phyloP scores from a whole-genome alignment of 2,329 filamentous ascomycete species.

The Sarocladiaceae sp. region DNA sequence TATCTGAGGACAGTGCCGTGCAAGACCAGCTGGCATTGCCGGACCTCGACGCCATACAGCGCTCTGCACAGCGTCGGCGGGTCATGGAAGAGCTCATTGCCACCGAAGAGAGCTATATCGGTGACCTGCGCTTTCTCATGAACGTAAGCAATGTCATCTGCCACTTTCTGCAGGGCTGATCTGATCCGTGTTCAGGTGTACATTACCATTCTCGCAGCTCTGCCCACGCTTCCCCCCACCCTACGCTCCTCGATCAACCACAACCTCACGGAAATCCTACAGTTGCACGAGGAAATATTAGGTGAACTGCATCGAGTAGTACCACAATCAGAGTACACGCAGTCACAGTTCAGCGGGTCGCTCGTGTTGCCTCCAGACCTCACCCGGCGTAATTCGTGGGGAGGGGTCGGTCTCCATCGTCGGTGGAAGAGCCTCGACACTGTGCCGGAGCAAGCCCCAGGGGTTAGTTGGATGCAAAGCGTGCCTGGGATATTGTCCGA shows the following conservation, averaged over 20 bases:
- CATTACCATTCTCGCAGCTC: conserved; percentile 66
- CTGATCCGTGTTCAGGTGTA: conserved; percentile 51
- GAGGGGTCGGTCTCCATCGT: conserved; percentile 26
- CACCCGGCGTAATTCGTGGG: not conserved
- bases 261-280: conserved; percentile 72
- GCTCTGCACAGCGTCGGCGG: conserved; percentile 68
- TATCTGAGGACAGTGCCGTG: conserved; percentile 59
- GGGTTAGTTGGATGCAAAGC: conserved; percentile 36
- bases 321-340: conserved; percentile 60
- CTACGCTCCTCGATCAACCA: conserved; percentile 68
- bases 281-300: conserved; percentile 77
- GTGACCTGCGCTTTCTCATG: conserved; percentile 77
- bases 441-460: conserved; percentile 34
- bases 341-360: conserved; percentile 19
- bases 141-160: conserved; percentile 52
- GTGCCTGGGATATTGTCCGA: conserved; percentile 49
- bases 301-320: conserved; percentile 64
- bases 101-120: conserved; percentile 85
- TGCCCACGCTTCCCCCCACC: conserved; percentile 57
- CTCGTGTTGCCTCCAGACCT: not conserved
- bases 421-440: conserved; percentile 44
- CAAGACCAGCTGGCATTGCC: conserved; percentile 46
- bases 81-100: conserved; percentile 79
- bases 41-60: conserved; percentile 64
- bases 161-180: not conserved